Evolutionary conservation across 2,329 filamentous ascomycete genomes (phyloP).

Genomic region (Alternaria incomplexa): DNA sequence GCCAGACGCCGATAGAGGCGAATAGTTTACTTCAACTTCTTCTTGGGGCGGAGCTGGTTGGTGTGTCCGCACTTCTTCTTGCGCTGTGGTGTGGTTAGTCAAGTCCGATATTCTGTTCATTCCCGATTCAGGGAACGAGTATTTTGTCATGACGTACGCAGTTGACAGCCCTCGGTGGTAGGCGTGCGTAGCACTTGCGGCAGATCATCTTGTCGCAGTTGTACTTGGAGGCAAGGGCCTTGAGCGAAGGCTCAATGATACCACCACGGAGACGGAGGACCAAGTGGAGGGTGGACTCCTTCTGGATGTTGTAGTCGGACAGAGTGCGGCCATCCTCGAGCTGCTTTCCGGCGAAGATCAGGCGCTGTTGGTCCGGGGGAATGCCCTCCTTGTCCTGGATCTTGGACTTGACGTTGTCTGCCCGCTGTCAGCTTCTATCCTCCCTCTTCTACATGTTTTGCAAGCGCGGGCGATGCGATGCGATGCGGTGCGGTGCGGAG

Average conservation of each 20-base stretch:
- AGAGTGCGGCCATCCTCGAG: slow-evolving; percentile 97
- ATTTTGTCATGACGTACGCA: slow-evolving; percentile 60
- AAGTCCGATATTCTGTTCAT: neutral
- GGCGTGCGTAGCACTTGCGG: slow-evolving; percentile 99
- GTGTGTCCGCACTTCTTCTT: slow-evolving; percentile 99
- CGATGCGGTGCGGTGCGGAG: slow-evolving; percentile 17
- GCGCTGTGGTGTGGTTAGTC: slow-evolving; percentile 36
- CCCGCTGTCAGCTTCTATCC: slow-evolving; percentile 25
- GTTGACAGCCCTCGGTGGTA: slow-evolving; percentile 98
- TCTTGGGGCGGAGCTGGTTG: slow-evolving; percentile 99
- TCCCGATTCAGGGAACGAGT: neutral
- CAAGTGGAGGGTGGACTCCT: slow-evolving; percentile 98
- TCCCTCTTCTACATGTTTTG: neutral
- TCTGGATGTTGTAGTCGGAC: slow-evolving; percentile 99
- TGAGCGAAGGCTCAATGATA: slow-evolving; percentile 97
- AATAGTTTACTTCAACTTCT: slow-evolving; percentile 92
- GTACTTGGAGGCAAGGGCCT: slow-evolving; percentile 98
- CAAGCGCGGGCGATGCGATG: slow-evolving; percentile 15
- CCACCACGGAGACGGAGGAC: slow-evolving; percentile 99
- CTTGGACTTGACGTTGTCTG: slow-evolving; percentile 99
- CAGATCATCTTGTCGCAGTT: slow-evolving; percentile 99
- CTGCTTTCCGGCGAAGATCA: slow-evolving; percentile 99
- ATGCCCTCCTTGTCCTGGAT: slow-evolving; percentile 99
- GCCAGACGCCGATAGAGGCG: slow-evolving; percentile 44
- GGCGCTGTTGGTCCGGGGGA: slow-evolving; percentile 94